These are phyloP conservation scores for Zelonia costaricensis DNA, from an alignment of 208 protist genomes.

Conservation along the genomic window DNA sequence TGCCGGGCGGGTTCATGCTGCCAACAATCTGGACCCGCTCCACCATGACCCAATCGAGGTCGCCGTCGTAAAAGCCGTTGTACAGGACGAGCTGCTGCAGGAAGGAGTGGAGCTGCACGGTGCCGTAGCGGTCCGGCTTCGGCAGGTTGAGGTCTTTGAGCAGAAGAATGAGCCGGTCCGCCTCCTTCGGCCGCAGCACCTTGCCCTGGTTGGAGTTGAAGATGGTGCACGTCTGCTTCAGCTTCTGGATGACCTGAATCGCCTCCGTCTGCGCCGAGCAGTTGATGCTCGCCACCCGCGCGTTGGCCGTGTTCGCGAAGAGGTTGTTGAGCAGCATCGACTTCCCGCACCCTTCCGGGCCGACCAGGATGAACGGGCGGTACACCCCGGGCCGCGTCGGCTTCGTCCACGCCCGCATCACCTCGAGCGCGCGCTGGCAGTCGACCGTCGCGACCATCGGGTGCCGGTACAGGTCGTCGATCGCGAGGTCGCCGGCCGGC, in stretches of 20 bases:
- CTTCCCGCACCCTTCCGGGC: conserved; percentile 97
- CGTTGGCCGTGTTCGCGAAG: conserved; percentile 71
- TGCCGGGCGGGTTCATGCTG: conserved; percentile 96
- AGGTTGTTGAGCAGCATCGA: conserved; percentile 92
- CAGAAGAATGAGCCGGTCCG: conserved; percentile 94
- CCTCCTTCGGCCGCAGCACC: conserved; percentile 95
- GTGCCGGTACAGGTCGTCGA: conserved; percentile 85
- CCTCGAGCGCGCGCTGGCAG: conserved; percentile 90
- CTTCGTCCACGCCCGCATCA: conserved; percentile 93
- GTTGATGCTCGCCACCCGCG: conserved; percentile 92
- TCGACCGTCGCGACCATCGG: conserved; percentile 95
- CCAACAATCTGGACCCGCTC: conserved; percentile 96
- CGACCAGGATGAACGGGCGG: conserved; percentile 96
- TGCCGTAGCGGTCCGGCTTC: conserved; percentile 98
- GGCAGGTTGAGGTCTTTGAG: conserved; percentile 98
- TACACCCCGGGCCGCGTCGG: conserved; percentile 69
- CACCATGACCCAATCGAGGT: conserved; percentile 96
- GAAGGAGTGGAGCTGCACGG: conserved; percentile 96
- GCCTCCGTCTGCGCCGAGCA: conserved; percentile 96
- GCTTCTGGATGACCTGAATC: conserved; percentile 96
- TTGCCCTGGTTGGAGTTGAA: conserved; percentile 93
- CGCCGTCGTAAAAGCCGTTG: conserved; percentile 95
- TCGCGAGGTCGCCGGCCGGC: conserved; percentile 55
- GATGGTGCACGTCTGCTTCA: conserved; percentile 93
- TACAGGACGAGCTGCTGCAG: conserved; percentile 98